A percentile compares a stretch with the other conserved stretches of the same genome.
Evolutionary conservation across 106 monocot genomes (phyloP).

Genomic region (Acanthochlamys bracteata): DNA sequence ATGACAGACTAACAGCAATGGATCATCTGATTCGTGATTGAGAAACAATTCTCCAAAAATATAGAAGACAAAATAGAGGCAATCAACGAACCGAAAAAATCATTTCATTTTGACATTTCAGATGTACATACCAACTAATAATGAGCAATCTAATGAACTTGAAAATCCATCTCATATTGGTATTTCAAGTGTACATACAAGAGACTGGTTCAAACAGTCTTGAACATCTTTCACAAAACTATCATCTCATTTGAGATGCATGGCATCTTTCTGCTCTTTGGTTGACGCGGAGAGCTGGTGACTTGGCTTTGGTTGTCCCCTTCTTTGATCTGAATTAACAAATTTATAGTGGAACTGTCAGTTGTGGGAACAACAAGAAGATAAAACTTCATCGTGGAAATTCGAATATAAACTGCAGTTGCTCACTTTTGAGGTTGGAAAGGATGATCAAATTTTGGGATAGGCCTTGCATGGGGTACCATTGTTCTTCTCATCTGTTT

Average conservation of each 20-base stretch:
- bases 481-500: conserved; percentile 86
- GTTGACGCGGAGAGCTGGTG: conserved; percentile 48
- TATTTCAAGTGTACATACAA: neutral
- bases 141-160: too few species aligned
- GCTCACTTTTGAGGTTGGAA: conserved; percentile 77
- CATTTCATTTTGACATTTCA: too few species aligned
- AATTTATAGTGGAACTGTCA: neutral
- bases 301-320: conserved; percentile 56
- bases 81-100: too few species aligned
- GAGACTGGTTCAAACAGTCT: conserved; percentile 21
- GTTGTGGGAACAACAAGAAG: too few species aligned
- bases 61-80: too few species aligned
- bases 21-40: too few species aligned
- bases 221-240: conserved; percentile 10
- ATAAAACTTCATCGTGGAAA: neutral
- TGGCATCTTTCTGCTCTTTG: conserved; percentile 32
- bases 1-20: too few species aligned
- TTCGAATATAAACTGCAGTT: neutral
- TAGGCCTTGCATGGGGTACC: conserved; percentile 79
- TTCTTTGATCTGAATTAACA: conserved; percentile 33
- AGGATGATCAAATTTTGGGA: conserved; percentile 72
- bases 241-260: conserved; percentile 34
- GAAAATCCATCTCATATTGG: too few species aligned
- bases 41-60: too few species aligned
- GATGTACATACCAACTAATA: too few species aligned